A percentile compares a stretch with the other conserved stretches of the same genome.
These are phyloP conservation scores for Apiotrichum siamense DNA, from an alignment of 1,284 basidiomycete species.

Conservation along the genomic window DNA sequence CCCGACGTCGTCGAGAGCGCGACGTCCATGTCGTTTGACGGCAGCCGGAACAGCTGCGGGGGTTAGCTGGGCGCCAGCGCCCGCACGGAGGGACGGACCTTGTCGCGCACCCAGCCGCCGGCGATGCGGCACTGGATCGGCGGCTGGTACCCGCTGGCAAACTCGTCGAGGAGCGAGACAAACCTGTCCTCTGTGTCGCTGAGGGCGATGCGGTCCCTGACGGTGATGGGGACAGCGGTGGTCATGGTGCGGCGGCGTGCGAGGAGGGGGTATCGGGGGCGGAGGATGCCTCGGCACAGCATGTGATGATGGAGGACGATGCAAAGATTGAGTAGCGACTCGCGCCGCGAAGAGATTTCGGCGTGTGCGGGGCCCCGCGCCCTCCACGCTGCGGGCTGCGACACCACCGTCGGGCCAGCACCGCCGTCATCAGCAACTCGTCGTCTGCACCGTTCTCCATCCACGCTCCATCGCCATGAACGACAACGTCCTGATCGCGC, in stretches of 20 bases:
- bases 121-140: constrained; percentile 73
- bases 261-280: constrained; percentile 23
- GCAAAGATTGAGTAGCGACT: background rate
- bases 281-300: constrained; percentile 22
- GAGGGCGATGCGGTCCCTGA: constrained; percentile 6
- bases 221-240: constrained; percentile 3
- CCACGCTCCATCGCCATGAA: constrained; percentile 17
- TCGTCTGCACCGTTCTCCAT: background rate
- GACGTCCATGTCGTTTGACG: constrained; percentile 91
- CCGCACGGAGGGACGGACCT: constrained; percentile 55
- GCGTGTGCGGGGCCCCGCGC: background rate
- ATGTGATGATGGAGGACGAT: constrained; percentile 10
- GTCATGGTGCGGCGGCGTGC: constrained; percentile 4
- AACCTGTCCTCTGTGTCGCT: constrained; percentile 33
- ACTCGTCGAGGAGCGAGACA: constrained; percentile 38
- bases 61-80: background rate
- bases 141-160: constrained; percentile 25
- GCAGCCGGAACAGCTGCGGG: constrained; percentile 70
- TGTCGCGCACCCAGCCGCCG: constrained; percentile 96
- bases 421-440: background rate
- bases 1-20: constrained; percentile 88
- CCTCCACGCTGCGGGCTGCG: background rate
- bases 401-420: background rate
- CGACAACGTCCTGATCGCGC: constrained; percentile 36
- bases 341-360: too few relatives aligned